A percentile compares a stretch with the other conserved stretches of the same genome.
These are phyloP conservation scores for Camellia japonica DNA, from an alignment of 148 eudicot genomes.

Conservation along the genomic window DNA sequence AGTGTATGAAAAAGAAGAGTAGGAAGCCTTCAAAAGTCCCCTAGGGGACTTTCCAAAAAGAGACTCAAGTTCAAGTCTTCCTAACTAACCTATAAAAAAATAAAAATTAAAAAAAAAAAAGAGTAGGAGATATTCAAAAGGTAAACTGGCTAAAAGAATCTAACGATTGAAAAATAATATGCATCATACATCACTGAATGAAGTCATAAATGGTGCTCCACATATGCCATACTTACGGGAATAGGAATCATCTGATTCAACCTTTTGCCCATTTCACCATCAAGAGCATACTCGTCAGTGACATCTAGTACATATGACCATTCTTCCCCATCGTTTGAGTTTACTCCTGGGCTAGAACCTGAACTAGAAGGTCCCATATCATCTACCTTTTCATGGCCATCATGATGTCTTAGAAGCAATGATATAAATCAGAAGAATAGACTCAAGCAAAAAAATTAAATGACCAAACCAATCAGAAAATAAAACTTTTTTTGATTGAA, in stretches of 20 bases:
- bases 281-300: constrained; percentile 63
- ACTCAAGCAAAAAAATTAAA: not conserved
- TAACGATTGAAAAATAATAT: not conserved
- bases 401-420: constrained; percentile 39
- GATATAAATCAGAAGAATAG: constrained; percentile 6
- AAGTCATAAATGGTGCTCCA: constrained; percentile 12
- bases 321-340: constrained; percentile 47
- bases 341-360: constrained; percentile 66
- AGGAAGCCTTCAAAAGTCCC: too few relatives aligned
- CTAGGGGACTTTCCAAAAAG: too few relatives aligned
- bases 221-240: constrained; percentile 44
- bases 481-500: not conserved
- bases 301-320: constrained; percentile 58
- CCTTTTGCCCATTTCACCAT: constrained; percentile 77
- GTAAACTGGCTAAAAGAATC: not conserved
- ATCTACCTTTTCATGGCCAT: constrained; percentile 38
- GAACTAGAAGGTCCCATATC: constrained; percentile 52
- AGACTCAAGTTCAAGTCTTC: too few relatives aligned
- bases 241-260: constrained; percentile 65
- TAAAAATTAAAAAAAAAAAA: too few relatives aligned
- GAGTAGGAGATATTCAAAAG: not conserved
- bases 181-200: constrained; percentile 13
- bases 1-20: not conserved
- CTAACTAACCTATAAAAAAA: too few relatives aligned
- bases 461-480: not conserved